Evolutionary conservation across 495 filamentous ascomycete species (phyloP), one percentile per base, ranked within the genome.

Genomic region (Tetracladium marchalianum): DNA sequence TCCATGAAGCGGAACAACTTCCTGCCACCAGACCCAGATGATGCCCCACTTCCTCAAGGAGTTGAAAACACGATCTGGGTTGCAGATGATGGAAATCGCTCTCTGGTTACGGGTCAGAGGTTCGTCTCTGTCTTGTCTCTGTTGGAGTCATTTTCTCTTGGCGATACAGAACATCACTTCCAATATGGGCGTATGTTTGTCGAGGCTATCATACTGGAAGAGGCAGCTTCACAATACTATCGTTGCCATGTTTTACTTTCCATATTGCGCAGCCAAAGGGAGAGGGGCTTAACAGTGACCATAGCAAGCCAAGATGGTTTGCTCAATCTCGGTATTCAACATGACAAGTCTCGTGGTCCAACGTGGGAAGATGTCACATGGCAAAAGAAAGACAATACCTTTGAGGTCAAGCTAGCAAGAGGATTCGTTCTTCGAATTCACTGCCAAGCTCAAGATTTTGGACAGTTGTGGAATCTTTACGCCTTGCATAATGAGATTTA

Each of bases 1-100:
- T 92, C 85, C 0, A 93, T 94, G 77, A 84, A 82, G 60, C 71
- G 83, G 35, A 89, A 90, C 55, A 76, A 80, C 33, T 79, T 87
- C 40, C 65, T 95, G 48, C 75, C 84, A 2, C 72, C 80, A 1
- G 57, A 68, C 39, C 62, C 63, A 24, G 70, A 78, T 19, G 75
- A 84, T 31, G 66, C 75, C 12, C 71, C 77, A 18, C 67, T 85
- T 5, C 75, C 76, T 19, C 79, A 84, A 48, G 75, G 77, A 1
- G 71, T 85, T 35, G 80, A 94, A 51, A 78, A 78, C 15, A 77
- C 68, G 5, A 80, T 95, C 15, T 92, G 87, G 80, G 48, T 89
- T 32, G 66, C 79, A 44, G 83, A 81, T 11, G 44, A 49, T 19
- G 53, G 50, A 3, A 46, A 49, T 39, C 33, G 43, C 33, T 53